Evolutionary conservation across 805 yeast species (phyloP), one percentile per base, ranked within the genome.

Genomic region (Teunomyces atbi): DNA sequence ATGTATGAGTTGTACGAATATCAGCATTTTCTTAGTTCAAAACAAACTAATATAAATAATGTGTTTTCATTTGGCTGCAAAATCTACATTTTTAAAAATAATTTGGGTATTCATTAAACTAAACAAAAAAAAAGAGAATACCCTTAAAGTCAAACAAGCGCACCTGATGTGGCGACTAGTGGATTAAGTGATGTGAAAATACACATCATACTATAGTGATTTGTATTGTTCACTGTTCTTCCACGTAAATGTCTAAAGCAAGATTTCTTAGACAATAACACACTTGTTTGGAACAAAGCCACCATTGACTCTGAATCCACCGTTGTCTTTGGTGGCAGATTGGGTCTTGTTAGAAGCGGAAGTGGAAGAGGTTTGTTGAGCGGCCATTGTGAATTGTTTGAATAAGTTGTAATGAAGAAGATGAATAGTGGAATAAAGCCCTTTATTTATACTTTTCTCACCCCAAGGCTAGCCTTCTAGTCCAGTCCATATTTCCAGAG

Each of bases 321-420:
- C 32, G 19, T 37, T 29, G 32, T 44, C 42, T 37, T 44, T 44
- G 37, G 29, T 29, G 29, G 46, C 46, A 28, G 45, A 19, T 44
- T 44, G 38, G 28, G 35, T 27, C 33, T 29, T 29, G 20, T 29
- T 44, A 35, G 42, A 37, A 29, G 37, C n/a, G n/a, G 42, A 30
- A 36, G 39, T 18, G 6, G 39, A 19, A 43, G 36, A 36, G 29
- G 42, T 44, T 27, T 29, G 26, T 30, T 28, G 32, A 37, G 37
- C 41, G 23, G 42, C 35, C 42, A 44, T 44, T 11, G 16, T 33
- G 7, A 27, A 19, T 29, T 20, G 36, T 27, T 11, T 33, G 11
- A 10, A 16, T 33, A 12, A 18, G 23, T 36, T 11, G 39, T 21
- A 21, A 21, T 19, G 18, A 35, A n/a, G 8, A 19, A n/a, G 26